Evolutionary conservation across 2,329 filamentous ascomycete genomes (phyloP), one percentile per base, ranked within the genome.

Genomic region (Myriosclerotinia duriaeana): DNA sequence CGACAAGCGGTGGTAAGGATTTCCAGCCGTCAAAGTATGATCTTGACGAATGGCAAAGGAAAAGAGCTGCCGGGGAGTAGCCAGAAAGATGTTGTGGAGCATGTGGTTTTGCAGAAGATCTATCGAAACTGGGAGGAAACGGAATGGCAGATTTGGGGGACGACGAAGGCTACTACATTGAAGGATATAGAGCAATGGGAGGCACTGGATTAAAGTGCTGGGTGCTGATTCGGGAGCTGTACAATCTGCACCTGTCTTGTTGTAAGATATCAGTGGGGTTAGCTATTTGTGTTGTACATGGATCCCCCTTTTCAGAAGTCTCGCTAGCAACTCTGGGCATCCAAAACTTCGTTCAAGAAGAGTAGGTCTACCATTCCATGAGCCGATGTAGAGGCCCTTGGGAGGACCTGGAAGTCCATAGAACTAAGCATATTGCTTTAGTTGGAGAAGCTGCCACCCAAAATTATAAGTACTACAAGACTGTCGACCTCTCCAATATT

Each of bases 141-240:
- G 38, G 79, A 81, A 2, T 92, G 89, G 89, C 81, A 80, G 74
- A 76, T 91, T 61, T 89, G 88, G 84, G 89, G 89, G 17, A 89
- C 85, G 26, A 78, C 85, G 40, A 76, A 82, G 53, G 82, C 85
- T 71, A 86, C 83, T 15, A 83, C 81, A 0, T 74, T 83, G 56
- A 71, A 73, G 67, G 69, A 71, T 62, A 9, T 74, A 8, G 55
- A 73, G 11, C 11, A 66, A 14, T 66, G 65, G 65, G 65, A 54
- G 26, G 26, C 55, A n/a, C 52, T 50, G n/a, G 42, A 6, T 46
- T 48, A 60, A 54, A 20, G 34, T 36, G 20, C 46, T 20, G 42
- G 42, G 7, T 59, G 17, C 17, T n/a, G 42, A 48, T 36, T 59
- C 30, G 15, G n/a, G 30, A 15, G 42, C 56, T 48, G 56, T 60